Base-by-base conservation (phyloP, 2,329 filamentous ascomycete species). In the Penicillium sp. region DNA sequence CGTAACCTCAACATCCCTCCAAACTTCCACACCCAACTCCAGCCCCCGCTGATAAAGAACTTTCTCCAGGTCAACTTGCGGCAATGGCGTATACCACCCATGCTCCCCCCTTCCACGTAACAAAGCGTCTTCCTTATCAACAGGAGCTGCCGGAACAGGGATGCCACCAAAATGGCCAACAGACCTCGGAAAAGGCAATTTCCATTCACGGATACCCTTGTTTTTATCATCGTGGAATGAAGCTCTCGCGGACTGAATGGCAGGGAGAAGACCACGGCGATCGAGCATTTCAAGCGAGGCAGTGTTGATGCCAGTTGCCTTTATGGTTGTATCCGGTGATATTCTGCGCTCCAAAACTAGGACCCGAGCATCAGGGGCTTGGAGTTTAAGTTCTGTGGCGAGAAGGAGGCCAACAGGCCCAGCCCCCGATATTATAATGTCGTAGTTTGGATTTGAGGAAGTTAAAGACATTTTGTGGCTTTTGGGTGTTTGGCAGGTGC, bases 181-280 rank as follows among this genome's bases (percentile, higher is more conserved):
- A 24, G 21, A 55, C 5, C 42, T 42, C 27, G 45, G 24, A 51
- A 64, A 60, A 21, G 62, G 50, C 31, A 75, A 49, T 29, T 70
- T 63, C 57, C 62, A 58, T 21, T n/a, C 51, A 21, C 29, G 31
- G 4, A 6, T 21, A 19, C 19, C 21, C 31, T 49, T 35, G 16
- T 24, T 24, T n/a, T 29, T 13, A n/a, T 13, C 29, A 3, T 1
- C 2, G 9, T 22, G 16, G 0, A 46, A 29, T 14, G 50, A 3
- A 8, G 4, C 8, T 5, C 31, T 26, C 24, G 21, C 14, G 7
- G 50, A 42, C 4, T 48, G 51, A 13, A 58, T 31, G 35, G 43
- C 33, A 35, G 43, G 42, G n/a, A 77, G 65, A 7, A 79, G 60
- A 2, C 74, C 76, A 8, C 76, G 74, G 1, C 76, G 74, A 52